Conservation (phyloP, 2,329 filamentous ascomycete species). For the Exophiala bonariae region DNA sequence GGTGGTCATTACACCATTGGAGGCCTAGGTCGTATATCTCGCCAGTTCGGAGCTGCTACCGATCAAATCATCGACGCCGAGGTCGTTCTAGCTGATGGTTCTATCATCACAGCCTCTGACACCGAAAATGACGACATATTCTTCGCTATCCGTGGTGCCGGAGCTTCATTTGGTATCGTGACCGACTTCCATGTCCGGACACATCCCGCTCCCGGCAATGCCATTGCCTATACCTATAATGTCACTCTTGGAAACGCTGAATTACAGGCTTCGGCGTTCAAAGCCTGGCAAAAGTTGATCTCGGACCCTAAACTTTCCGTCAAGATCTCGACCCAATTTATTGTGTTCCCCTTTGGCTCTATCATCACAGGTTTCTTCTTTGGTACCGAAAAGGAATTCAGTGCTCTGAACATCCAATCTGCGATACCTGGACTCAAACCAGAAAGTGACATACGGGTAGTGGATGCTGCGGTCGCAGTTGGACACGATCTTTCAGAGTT, state of each 20-base stretch:
- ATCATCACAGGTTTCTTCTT: slow-evolving; percentile 63
- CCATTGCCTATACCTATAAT: slow-evolving; percentile 61
- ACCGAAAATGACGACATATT: slow-evolving; percentile 35
- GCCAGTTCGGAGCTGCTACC: slow-evolving; percentile 51
- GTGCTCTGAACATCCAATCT: slow-evolving; percentile 36
- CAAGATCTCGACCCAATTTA: slow-evolving; percentile 59
- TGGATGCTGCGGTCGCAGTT: slow-evolving; percentile 33
- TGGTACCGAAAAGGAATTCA: slow-evolving; percentile 58
- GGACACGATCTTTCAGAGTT: slow-evolving; percentile 30
- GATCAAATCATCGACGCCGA: slow-evolving; percentile 52
- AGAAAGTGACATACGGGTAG: slow-evolving; percentile 28
- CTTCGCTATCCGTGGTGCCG: slow-evolving; percentile 39
- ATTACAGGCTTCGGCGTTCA: slow-evolving; percentile 52
- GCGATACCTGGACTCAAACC: slow-evolving; percentile 27
- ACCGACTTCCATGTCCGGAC: slow-evolving; percentile 41
- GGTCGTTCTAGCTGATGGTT: slow-evolving; percentile 47
- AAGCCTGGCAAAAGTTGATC: slow-evolving; percentile 60
- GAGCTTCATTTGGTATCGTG: slow-evolving; percentile 39
- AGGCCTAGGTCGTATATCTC: slow-evolving; percentile 41
- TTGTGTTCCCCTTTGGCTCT: slow-evolving; percentile 54
- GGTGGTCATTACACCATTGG: slow-evolving; percentile 44
- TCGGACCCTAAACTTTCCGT: slow-evolving; percentile 56
- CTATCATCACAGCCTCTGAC: slow-evolving; percentile 32
- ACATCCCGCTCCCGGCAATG: slow-evolving; percentile 39
- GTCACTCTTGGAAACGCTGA: slow-evolving; percentile 51